phyloP scores from a whole-genome alignment of 75 land plant genomes.

The Isoetes taiwanensis region DNA sequence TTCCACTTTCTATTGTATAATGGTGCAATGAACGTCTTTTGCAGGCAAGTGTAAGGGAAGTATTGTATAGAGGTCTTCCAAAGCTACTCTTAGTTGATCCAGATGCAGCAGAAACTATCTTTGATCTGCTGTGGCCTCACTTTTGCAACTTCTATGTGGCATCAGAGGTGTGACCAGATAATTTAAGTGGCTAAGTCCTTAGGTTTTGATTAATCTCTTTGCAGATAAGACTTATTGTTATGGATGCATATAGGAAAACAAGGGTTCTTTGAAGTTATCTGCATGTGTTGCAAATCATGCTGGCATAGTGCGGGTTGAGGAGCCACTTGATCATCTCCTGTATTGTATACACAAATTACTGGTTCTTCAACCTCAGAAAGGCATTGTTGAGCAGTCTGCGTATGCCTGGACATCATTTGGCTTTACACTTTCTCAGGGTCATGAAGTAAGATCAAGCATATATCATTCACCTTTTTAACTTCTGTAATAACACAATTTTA shows the following conservation, averaged over 20 bases:
- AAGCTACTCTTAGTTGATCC: constrained; percentile 58
- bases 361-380: constrained; percentile 45
- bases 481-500: background rate
- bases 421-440: constrained; percentile 76
- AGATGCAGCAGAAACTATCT: constrained; percentile 28
- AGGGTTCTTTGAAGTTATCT: constrained; percentile 26
- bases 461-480: background rate
- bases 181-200: background rate
- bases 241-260: constrained; percentile 30
- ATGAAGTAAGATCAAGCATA: constrained; percentile 40
- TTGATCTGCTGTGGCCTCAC: constrained; percentile 78
- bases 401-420: constrained; percentile 43
- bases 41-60: constrained; percentile 61
- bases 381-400: constrained; percentile 17
- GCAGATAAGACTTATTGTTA: background rate
- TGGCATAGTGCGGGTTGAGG: constrained; percentile 39
- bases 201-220: background rate
- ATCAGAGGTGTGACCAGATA: constrained; percentile 29
- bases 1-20: too few species aligned
- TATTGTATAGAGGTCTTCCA: constrained; percentile 50
- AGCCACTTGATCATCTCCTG: constrained; percentile 69
- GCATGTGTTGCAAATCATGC: constrained; percentile 40
- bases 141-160: constrained; percentile 40
- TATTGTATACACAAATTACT: constrained; percentile 56
- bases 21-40: too few species aligned